phyloP scores from a whole-genome alignment of 805 yeast species.

The Wickerhamia fluorescens region DNA sequence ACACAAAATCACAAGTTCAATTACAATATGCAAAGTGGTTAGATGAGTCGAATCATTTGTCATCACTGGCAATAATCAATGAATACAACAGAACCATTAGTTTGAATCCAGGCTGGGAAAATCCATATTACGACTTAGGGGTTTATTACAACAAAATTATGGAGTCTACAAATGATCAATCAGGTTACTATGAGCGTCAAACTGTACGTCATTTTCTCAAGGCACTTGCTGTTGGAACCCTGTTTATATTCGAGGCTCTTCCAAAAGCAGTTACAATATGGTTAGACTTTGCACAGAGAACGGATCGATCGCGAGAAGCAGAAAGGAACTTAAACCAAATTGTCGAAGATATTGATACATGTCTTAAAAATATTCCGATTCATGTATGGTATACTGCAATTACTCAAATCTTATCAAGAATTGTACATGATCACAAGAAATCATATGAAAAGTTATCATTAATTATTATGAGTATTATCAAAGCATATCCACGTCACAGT shows the following conservation, averaged over 20 bases:
- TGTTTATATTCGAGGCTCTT: conserved; percentile 70
- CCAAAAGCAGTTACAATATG: conserved; percentile 89
- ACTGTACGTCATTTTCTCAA: conserved; percentile 51
- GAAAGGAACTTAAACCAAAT: conserved; percentile 38
- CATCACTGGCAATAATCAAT: conserved; percentile 61
- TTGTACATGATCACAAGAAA: conserved; percentile 52
- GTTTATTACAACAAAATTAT: conserved; percentile 69
- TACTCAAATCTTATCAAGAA: conserved; percentile 78
- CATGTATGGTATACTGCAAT: conserved; percentile 74
- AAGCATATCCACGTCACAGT: conserved; percentile 70
- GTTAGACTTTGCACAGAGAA: conserved; percentile 62
- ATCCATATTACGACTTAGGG: conserved; percentile 76
- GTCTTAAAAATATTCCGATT: conserved; percentile 40
- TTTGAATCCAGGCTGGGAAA: conserved; percentile 58
- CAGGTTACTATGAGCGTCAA: conserved; percentile 48
- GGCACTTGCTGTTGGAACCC: conserved; percentile 55
- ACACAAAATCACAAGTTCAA: conserved; percentile 41
- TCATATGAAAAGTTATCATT: conserved; percentile 50
- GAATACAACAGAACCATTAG: conserved; percentile 58
- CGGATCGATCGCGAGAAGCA: conserved; percentile 19
- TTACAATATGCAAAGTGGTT: conserved; percentile 83
- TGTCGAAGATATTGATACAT: conserved; percentile 40
- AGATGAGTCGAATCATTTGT: conserved; percentile 76
- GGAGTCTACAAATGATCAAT: conserved; percentile 50
- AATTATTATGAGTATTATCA: conserved; percentile 52